These are phyloP conservation scores for Agaricus subrufescens DNA, from an alignment of 768 basidiomycete species.

Conservation along the genomic window DNA sequence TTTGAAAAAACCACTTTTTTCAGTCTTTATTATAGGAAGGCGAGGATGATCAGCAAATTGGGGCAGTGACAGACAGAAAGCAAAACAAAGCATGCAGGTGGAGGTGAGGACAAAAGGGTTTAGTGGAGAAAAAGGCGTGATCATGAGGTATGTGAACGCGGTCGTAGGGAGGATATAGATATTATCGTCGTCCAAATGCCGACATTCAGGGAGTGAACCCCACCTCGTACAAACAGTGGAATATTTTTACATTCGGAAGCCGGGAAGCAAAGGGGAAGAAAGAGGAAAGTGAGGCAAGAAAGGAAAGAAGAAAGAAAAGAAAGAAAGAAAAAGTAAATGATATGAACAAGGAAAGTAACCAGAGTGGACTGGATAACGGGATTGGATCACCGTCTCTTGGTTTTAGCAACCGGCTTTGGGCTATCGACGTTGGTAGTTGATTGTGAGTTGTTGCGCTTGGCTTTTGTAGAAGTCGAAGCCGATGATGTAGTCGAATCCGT, in stretches of 20 bases:
- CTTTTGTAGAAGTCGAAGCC: not conserved
- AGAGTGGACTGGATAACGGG: too few species aligned
- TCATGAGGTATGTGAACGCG: not conserved
- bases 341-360: too few species aligned
- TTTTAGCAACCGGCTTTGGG: constrained; percentile 18
- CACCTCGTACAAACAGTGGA: not conserved
- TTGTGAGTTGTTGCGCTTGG: not conserved
- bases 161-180: not conserved
- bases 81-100: not conserved
- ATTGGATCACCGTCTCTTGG: constrained; percentile 13
- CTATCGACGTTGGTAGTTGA: constrained; percentile 16
- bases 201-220: not conserved
- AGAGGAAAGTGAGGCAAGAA: too few species aligned
- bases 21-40: not conserved
- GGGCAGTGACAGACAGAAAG: not conserved
- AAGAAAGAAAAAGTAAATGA: not conserved
- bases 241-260: not conserved
- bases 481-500: constrained; percentile 6
- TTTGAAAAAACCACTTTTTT: not conserved
- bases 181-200: not conserved
- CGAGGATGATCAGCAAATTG: not conserved
- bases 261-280: not conserved
- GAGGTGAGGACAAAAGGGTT: not conserved
- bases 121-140: not conserved
- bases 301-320: not conserved